These are phyloP conservation scores for Suillus hirtellus DNA, from an alignment of 768 basidiomycete species.

Conservation along the genomic window DNA sequence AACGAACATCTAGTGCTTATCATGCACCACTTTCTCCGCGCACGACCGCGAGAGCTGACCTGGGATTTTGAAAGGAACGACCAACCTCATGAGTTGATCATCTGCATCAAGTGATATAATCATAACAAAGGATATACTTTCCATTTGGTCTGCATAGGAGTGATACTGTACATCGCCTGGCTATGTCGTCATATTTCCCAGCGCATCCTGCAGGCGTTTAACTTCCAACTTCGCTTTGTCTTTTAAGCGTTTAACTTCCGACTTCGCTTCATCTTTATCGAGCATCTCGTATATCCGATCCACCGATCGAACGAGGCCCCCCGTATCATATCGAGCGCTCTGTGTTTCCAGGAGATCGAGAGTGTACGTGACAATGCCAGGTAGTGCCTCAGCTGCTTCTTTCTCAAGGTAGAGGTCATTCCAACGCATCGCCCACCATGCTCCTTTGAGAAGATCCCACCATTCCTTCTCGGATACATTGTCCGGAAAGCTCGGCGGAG, in stretches of 20 bases:
- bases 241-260: too few relatives aligned
- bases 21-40: too few relatives aligned
- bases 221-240: too few relatives aligned
- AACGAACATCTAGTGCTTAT: too few relatives aligned
- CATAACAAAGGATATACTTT: not conserved
- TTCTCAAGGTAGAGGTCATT: not conserved
- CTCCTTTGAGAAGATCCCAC: conserved; percentile 3
- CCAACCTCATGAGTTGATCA: too few relatives aligned
- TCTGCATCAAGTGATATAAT: not conserved
- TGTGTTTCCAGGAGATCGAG: not conserved
- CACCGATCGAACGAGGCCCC: not conserved
- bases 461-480: not conserved
- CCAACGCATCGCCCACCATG: conserved; percentile 3
- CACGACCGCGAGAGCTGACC: too few relatives aligned
- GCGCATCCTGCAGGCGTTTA: too few relatives aligned
- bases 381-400: not conserved
- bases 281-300: not conserved
- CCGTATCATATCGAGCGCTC: not conserved
- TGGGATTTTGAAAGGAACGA: too few relatives aligned
- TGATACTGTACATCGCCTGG: not conserved
- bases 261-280: not conserved
- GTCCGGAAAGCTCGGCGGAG: not conserved
- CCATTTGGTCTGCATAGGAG: not conserved
- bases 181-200: not conserved
- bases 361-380: not conserved